A percentile compares a stretch with the other conserved stretches of the same genome.
Evolutionary conservation across 164 flowering plant species (phyloP).

Genomic region (Vitis labrusca): DNA sequence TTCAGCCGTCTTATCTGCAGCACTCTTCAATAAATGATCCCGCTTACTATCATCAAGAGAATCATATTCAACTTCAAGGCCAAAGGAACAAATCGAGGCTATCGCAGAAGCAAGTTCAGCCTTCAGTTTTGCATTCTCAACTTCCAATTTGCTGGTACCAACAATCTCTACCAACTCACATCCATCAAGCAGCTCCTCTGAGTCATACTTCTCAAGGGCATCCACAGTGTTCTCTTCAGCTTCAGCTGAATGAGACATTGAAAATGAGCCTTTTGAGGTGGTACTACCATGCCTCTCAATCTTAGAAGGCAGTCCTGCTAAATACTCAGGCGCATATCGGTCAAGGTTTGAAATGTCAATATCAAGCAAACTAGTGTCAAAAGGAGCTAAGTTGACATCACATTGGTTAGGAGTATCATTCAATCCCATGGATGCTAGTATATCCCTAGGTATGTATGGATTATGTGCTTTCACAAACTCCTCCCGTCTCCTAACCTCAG

Average conservation of each 20-base stretch:
- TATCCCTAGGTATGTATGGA: conserved; percentile 75
- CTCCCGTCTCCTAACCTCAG: conserved; percentile 82
- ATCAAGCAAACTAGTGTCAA: conserved; percentile 75
- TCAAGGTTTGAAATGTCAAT: conserved; percentile 83
- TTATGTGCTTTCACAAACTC: conserved; percentile 72
- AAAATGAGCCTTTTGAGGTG: conserved; percentile 47
- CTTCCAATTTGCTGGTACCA: conserved; percentile 96
- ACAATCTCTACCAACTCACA: conserved; percentile 78
- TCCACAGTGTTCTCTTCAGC: conserved; percentile 39
- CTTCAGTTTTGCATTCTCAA: conserved; percentile 91
- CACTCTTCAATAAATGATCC: conserved; percentile 57
- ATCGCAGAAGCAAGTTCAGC: conserved; percentile 96
- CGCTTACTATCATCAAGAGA: conserved; percentile 69
- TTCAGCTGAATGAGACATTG: conserved; percentile 51
- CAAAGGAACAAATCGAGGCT: conserved; percentile 65
- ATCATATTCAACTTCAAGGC: conserved; percentile 57
- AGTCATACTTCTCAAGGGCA: conserved; percentile 41
- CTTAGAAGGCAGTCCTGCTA: conserved; percentile 49
- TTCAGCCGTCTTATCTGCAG: conserved; percentile 86
- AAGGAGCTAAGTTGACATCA: conserved; percentile 88
- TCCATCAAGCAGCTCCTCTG: conserved; percentile 56
- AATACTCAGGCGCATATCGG: conserved; percentile 81
- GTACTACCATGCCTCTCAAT: conserved; percentile 48
- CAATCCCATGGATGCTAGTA: conserved; percentile 84
- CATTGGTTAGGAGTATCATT: conserved; percentile 90